phyloP scores from a whole-genome alignment of 2,329 filamentous ascomycete genomes.

The Claviceps quebecensis region DNA sequence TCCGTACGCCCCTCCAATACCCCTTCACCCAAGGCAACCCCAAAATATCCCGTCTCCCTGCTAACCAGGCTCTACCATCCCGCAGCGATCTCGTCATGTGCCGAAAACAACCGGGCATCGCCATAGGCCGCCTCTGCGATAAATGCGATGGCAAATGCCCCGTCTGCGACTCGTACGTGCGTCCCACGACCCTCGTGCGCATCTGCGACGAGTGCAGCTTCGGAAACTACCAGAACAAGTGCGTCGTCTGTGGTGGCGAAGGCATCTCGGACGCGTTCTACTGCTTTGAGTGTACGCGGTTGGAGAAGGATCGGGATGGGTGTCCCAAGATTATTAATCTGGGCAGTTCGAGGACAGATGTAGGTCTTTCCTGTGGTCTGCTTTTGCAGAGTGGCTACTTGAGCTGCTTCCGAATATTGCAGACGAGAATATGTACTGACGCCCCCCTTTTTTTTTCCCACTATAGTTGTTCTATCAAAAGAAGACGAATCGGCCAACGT shows the following conservation, averaged over 20 bases:
- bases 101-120: slow-evolving; percentile 94
- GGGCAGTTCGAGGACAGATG: slow-evolving; percentile 86
- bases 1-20: slow-evolving; percentile 45
- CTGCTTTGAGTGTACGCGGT: slow-evolving; percentile 93
- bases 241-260: slow-evolving; percentile 94
- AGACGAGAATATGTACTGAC: too few relatives aligned
- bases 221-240: slow-evolving; percentile 99
- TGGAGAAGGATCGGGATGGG: slow-evolving; percentile 94
- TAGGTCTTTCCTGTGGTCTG: slow-evolving; percentile 28
- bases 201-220: slow-evolving; percentile 99
- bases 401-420: too few relatives aligned
- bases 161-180: slow-evolving; percentile 97
- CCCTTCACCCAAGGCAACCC: background rate
- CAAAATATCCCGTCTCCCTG: background rate
- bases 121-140: slow-evolving; percentile 96
- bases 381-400: background rate
- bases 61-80: slow-evolving; percentile 3
- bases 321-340: slow-evolving; percentile 99
- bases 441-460: background rate
- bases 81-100: slow-evolving; percentile 93
- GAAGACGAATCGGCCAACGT: slow-evolving; percentile 47
- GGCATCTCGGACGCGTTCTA: slow-evolving; percentile 98
- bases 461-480: slow-evolving; percentile 49
- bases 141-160: slow-evolving; percentile 99
- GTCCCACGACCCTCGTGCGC: slow-evolving; percentile 88